Base-by-base conservation (phyloP, 768 basidiomycete genomes). In the Calocybe indica region DNA sequence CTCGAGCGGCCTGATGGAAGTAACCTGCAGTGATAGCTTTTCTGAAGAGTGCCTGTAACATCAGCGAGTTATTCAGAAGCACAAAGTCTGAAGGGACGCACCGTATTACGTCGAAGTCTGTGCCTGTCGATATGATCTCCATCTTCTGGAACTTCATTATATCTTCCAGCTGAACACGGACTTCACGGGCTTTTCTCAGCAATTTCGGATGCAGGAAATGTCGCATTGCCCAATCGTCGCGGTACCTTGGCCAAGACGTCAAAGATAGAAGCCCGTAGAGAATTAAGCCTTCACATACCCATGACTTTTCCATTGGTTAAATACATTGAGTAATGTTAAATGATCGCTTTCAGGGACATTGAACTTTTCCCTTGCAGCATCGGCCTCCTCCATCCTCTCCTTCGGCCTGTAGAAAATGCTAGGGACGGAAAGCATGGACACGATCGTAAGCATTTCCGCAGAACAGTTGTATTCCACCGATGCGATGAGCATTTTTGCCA, bases 121-220 rank as follows among this genome's bases (percentile, higher is more conserved):
- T 97, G 6, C 95, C 95, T 35, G 83, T 85, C 5, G 92, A 92
- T 55, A 91, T 79, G 14, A 92, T 66, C 41, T 88, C 89, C 88
- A 98, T 91, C 72, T 97, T 97, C 68, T 97, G 94, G 65, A 90
- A 88, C 60, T 96, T 95, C 93, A 97, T 97, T 65, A 99, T 98
- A 60, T 99, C 96, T 61, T 97, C 94, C 11, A 99, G 78, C 69
- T 99, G 96, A 2, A 78, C 80, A 30, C 96, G 83, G 34, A 99
- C 96, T 71, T 99, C 96, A 30, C 95, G 78, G 5, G 90, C 89
- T 66, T 99, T 99, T 37, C 95, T 76, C 33, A 99, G 76, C 36
- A 97, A 75, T 64, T 98, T 98, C 0, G 95, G 95, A 62, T 99
- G 96, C 44, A 98, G 63, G 72, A 98, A 99, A 63, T 99, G 96